Percentiles rank a stretch among this genome's conserved stretches.
Conservation (phyloP, 768 basidiomycete genomes). For the Epithele typhae region DNA sequence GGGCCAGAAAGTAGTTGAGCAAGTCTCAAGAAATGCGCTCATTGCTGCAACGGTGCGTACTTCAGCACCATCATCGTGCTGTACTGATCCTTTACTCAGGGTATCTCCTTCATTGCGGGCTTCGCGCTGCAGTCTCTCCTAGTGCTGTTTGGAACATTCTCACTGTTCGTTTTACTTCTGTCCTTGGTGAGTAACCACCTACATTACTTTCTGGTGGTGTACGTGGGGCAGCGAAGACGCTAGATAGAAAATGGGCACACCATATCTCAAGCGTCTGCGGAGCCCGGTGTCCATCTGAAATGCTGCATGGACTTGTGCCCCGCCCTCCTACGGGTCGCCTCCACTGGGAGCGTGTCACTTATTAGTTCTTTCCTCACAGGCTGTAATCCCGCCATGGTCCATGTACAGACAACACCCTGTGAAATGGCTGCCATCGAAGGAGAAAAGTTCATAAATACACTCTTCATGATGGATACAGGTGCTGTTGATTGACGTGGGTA, state of each 20-base stretch:
- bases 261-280: too few species aligned
- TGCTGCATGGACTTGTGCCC: background rate
- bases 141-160: slow-evolving; percentile 49
- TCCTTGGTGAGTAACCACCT: slow-evolving; percentile 11
- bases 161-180: slow-evolving; percentile 18
- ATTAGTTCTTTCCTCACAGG: slow-evolving; percentile 31
- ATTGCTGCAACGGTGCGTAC: slow-evolving; percentile 42
- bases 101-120: slow-evolving; percentile 52
- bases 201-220: too few species aligned
- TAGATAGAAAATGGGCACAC: too few species aligned
- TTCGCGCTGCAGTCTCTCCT: slow-evolving; percentile 52
- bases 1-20: slow-evolving; percentile 52
- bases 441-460: slow-evolving; percentile 16
- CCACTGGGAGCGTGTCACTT: slow-evolving; percentile 4
- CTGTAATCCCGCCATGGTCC: slow-evolving; percentile 67
- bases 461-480: too few species aligned
- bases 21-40: slow-evolving; percentile 39
- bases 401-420: slow-evolving; percentile 60
- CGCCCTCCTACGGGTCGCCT: background rate
- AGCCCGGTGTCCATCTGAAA: background rate
- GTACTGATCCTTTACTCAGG: slow-evolving; percentile 29
- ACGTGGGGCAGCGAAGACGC: too few species aligned
- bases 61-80: background rate
- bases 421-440: slow-evolving; percentile 49
- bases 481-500: too few species aligned